Percentiles rank a stretch among this genome's conserved stretches.
Conservation (phyloP, 495 filamentous ascomycete genomes). For the Hypoxylon lenormandii region DNA sequence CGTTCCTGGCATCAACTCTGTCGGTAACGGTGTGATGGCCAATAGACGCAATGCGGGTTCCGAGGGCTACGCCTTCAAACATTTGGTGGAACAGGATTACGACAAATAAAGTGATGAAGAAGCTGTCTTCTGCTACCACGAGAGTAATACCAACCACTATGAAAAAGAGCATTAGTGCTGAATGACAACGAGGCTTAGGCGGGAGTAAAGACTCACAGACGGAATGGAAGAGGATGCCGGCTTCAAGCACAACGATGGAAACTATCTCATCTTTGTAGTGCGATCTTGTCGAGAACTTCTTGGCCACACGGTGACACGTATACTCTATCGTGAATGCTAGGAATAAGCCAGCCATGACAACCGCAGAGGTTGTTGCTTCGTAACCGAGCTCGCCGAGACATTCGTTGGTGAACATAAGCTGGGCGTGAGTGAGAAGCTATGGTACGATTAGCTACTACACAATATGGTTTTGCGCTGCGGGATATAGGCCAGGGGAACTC, state of each 20-base stretch:
- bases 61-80: constrained; percentile 82
- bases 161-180: constrained; percentile 14
- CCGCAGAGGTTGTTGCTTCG: constrained; percentile 70
- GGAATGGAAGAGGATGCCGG: constrained; percentile 79
- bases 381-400: constrained; percentile 71
- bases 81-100: constrained; percentile 76
- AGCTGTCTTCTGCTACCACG: constrained; percentile 67
- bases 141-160: constrained; percentile 70
- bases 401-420: constrained; percentile 71
- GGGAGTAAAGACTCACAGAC: constrained; percentile 58
- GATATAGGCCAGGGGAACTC: constrained; percentile 40
- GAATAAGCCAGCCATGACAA: constrained; percentile 75
- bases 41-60: constrained; percentile 75
- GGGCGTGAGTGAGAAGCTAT: constrained; percentile 73
- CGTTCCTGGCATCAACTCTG: constrained; percentile 23
- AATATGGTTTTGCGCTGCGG: not conserved
- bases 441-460: not conserved
- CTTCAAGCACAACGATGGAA: constrained; percentile 72
- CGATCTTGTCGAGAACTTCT: constrained; percentile 39
- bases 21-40: constrained; percentile 28
- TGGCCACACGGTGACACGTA: constrained; percentile 64
- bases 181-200: not conserved
- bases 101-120: constrained; percentile 67
- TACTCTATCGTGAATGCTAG: constrained; percentile 72
- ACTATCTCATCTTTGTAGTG: constrained; percentile 59